Base-by-base conservation (phyloP, 164 flowering plant species). In the Liriodendron chinense region DNA sequence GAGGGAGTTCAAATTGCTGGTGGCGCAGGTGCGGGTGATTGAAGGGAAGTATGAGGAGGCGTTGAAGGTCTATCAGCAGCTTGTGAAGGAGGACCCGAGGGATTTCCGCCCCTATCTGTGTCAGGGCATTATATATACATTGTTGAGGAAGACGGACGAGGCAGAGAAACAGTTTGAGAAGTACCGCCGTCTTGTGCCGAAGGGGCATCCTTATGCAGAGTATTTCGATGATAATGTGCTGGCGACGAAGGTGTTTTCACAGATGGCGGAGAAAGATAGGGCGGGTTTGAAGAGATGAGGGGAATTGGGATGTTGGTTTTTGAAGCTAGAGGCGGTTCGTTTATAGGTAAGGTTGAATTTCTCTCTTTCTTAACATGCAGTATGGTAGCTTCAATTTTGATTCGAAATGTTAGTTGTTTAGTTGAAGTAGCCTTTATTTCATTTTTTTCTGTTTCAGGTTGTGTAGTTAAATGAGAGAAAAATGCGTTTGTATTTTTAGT, bases 71-170 rank as follows among this genome's bases (percentile, higher is more conserved):
- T 93, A 94, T 84, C 75, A 90, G 79, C 92, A 87, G 61, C 86
- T 95, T 64, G 92, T 83, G 71, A 92, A 86, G 84, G 97, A 96
- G 66, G 97, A 94, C 67, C 98, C 97, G 0, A 83, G 88, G 80
- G 99, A 96, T 84, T 96, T 93, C 23, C 73, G 99, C 75, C 99
- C 99, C 0, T 93, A 96, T 78, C 78, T 94, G 50, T 94, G 97
- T 76, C 97, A 88, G 71, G 98, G 97, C 1, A 94, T 94, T 49
- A 85, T 94, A 21, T 96, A 94, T 68, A 86, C 92, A 21, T 72
- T 94, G 82, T 47, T 91, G 87, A 81, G 82, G 87, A 90, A 88
- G 83, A 84, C 81, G 53, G 87, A 86, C n/a, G 94, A 92, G 81
- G 97, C 99, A 0, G 90, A 91, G 77, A 87, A 92, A 71, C 85